These are phyloP conservation scores for Vitis cinerea DNA, from an alignment of 164 flowering plant genomes.

Conservation along the genomic window DNA sequence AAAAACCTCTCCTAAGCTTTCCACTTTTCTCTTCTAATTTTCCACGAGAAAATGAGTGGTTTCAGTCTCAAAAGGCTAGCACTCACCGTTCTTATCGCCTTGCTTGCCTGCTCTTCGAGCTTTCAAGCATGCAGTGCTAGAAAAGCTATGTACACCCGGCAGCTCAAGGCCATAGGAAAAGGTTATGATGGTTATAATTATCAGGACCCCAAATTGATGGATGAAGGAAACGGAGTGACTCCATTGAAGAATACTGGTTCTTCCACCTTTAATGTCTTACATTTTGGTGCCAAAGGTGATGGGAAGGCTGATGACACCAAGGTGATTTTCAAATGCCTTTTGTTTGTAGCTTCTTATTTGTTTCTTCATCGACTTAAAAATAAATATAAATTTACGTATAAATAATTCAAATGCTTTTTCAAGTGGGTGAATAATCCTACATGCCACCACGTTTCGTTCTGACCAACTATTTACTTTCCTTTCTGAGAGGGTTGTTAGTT, in stretches of 20 bases:
- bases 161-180: background rate
- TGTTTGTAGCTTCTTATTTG: background rate
- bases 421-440: too few species aligned
- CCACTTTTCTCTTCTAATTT: background rate
- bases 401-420: too few species aligned
- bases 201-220: too few species aligned
- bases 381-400: too few species aligned
- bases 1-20: too few species aligned
- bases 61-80: conserved; percentile 1
- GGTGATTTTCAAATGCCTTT: conserved; percentile 21
- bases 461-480: too few species aligned
- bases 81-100: conserved; percentile 5
- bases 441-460: too few species aligned
- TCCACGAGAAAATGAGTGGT: conserved; percentile 1
- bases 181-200: too few species aligned
- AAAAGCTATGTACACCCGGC: conserved; percentile 17
- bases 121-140: conserved; percentile 23
- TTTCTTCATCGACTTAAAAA: background rate
- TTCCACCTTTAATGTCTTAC: conserved; percentile 36
- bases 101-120: conserved; percentile 17
- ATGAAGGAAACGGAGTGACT: too few species aligned
- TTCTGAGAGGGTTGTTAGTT: too few species aligned
- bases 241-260: conserved; percentile 1
- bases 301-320: conserved; percentile 56
- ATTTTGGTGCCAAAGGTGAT: conserved; percentile 59